A percentile compares a stretch with the other conserved stretches of the same genome.
phyloP scores from a whole-genome alignment of 1,284 basidiomycete species.

The Ceratobasidium sp. region DNA sequence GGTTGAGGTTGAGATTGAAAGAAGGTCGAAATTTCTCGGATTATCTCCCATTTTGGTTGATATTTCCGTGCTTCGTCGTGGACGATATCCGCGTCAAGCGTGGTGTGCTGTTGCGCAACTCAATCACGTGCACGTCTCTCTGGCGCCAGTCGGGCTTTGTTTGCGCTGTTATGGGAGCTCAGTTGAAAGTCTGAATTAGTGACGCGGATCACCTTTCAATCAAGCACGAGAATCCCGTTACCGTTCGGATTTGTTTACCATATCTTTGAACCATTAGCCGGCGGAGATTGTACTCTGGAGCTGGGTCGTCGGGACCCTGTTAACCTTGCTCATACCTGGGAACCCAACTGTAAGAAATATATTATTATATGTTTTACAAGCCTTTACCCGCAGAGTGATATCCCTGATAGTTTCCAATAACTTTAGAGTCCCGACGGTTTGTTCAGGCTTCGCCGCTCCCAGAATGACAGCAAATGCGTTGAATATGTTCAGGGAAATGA shows the following conservation, averaged over 20 bases:
- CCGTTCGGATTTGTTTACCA: no score
- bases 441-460: slow-evolving; percentile 70
- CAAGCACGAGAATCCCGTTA: no score
- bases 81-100: background rate
- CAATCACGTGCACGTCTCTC: background rate
- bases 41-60: slow-evolving; percentile 4
- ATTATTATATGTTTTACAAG: background rate
- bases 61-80: slow-evolving; percentile 20
- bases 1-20: background rate
- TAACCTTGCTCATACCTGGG: slow-evolving; percentile 65
- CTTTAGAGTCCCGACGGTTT: slow-evolving; percentile 76
- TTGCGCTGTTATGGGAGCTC: background rate
- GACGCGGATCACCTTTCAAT: no score
- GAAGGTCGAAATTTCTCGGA: background rate
- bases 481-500: no score
- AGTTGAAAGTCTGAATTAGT: no score
- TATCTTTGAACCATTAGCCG: background rate
- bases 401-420: slow-evolving; percentile 78
- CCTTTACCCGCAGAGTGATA: slow-evolving; percentile 69
- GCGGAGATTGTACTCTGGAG: slow-evolving; percentile 45
- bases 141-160: background rate
- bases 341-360: background rate
- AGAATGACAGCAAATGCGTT: slow-evolving; percentile 68
- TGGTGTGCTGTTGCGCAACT: background rate
- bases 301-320: slow-evolving; percentile 68